Evolutionary conservation across 2,329 filamentous ascomycete species (phyloP).

Genomic region (Cercospora sojina): DNA sequence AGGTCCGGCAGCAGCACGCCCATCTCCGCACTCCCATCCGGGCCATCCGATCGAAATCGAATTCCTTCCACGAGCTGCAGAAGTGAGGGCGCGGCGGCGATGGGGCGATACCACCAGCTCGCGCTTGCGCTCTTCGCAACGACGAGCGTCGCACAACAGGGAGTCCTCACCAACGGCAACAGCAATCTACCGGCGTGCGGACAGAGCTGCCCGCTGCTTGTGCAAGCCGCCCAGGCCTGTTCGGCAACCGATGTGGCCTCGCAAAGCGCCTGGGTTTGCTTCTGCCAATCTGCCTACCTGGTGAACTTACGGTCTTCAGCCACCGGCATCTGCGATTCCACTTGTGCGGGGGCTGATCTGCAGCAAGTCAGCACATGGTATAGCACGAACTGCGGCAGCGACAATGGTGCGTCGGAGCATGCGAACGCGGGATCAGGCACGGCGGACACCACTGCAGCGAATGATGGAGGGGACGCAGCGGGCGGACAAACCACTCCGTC

Average conservation of each 20-base stretch:
- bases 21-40: neutral
- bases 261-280: conserved; percentile 62
- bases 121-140: conserved; percentile 3
- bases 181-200: conserved; percentile 41
- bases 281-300: conserved; percentile 66
- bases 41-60: neutral
- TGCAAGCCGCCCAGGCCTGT: conserved; percentile 69
- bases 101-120: conserved; percentile 5
- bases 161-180: conserved; percentile 36
- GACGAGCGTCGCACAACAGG: conserved; percentile 27
- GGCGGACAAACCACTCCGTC: neutral
- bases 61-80: neutral
- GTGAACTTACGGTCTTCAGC: conserved; percentile 56
- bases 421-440: conserved; percentile 20
- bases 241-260: conserved; percentile 50
- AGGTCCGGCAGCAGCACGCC: neutral
- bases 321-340: conserved; percentile 57
- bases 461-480: neutral
- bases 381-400: conserved; percentile 59
- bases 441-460: conserved; percentile 13
- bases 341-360: conserved; percentile 50
- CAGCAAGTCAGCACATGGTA: conserved; percentile 69
- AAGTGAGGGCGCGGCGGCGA: conserved; percentile 2
- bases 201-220: conserved; percentile 36
- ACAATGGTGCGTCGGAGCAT: conserved; percentile 42